Evolutionary conservation across 2,329 filamentous ascomycete species (phyloP).

Genomic region (Alternaria sp.): DNA sequence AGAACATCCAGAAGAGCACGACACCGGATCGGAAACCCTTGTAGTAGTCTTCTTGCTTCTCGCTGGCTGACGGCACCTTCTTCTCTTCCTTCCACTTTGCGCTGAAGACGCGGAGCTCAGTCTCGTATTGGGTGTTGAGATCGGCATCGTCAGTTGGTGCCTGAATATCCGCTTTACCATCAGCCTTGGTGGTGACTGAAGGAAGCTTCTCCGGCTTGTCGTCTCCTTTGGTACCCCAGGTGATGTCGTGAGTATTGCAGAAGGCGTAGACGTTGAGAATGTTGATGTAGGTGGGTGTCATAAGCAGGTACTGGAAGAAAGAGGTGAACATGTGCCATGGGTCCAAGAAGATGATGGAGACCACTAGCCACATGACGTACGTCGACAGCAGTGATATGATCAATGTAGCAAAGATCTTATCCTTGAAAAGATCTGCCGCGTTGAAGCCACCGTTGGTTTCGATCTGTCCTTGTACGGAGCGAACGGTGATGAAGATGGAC

Average conservation of each 20-base stretch:
- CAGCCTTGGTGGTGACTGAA: constrained; percentile 86
- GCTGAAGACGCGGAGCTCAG: constrained; percentile 76
- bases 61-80: constrained; percentile 64
- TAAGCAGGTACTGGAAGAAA: constrained; percentile 89
- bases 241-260: constrained; percentile 97
- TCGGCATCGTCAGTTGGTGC: constrained; percentile 90
- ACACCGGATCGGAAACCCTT: constrained; percentile 92
- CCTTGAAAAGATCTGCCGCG: constrained; percentile 77
- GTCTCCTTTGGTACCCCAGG: constrained; percentile 97
- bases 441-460: constrained; percentile 67
- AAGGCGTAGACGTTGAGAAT: constrained; percentile 99
- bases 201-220: constrained; percentile 93
- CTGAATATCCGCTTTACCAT: constrained; percentile 90
- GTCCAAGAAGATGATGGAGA: constrained; percentile 93
- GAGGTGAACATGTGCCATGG: constrained; percentile 99
- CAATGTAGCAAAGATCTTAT: constrained; percentile 88
- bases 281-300: constrained; percentile 97
- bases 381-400: constrained; percentile 92
- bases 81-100: constrained; percentile 77
- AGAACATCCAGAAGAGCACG: constrained; percentile 95
- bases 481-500: constrained; percentile 90
- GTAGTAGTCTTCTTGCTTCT: constrained; percentile 98
- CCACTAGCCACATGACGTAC: constrained; percentile 89
- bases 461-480: constrained; percentile 77
- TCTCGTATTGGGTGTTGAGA: constrained; percentile 92